A percentile compares a stretch with the other conserved stretches of the same genome.
Conservation (phyloP, 805 yeast genomes). For the Spathaspora girioi region DNA sequence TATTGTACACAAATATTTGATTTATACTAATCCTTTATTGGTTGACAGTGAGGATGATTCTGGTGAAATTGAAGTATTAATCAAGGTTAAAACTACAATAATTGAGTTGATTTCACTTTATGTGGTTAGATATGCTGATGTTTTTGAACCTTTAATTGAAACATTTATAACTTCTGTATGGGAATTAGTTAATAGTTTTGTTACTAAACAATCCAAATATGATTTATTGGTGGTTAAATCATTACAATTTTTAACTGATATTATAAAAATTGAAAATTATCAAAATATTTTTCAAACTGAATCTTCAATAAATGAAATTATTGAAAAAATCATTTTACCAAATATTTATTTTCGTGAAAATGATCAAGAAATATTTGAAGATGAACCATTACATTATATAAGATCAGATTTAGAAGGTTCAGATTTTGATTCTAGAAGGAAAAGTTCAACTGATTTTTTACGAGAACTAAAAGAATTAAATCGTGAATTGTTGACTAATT, state of each 20-base stretch:
- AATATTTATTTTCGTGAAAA: slow-evolving; percentile 80
- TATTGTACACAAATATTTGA: slow-evolving; percentile 75
- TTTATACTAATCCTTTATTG: slow-evolving; percentile 52
- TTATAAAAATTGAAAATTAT: slow-evolving; percentile 67
- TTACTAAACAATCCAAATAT: slow-evolving; percentile 69
- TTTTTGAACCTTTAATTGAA: slow-evolving; percentile 73
- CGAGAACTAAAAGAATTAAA: slow-evolving; percentile 80
- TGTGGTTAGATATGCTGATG: slow-evolving; percentile 88
- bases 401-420: slow-evolving; percentile 94
- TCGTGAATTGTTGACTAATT: slow-evolving; percentile 68
- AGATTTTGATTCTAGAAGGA: slow-evolving; percentile 87
- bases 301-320: slow-evolving; percentile 63
- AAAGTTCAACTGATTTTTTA: slow-evolving; percentile 89
- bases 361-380: slow-evolving; percentile 93
- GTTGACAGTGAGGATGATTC: slow-evolving; percentile 54
- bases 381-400: slow-evolving; percentile 91
- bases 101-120: slow-evolving; percentile 84
- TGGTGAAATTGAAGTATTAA: slow-evolving; percentile 63
- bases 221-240: slow-evolving; percentile 83
- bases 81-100: slow-evolving; percentile 73
- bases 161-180: slow-evolving; percentile 80
- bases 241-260: slow-evolving; percentile 76
- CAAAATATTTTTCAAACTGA: slow-evolving; percentile 59
- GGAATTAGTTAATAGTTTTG: slow-evolving; percentile 60
- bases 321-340: slow-evolving; percentile 83